Evolutionary conservation across 2,329 filamentous ascomycete species (phyloP), one percentile per base, ranked within the genome.

Genomic region (Aspergillus novofumigatus): DNA sequence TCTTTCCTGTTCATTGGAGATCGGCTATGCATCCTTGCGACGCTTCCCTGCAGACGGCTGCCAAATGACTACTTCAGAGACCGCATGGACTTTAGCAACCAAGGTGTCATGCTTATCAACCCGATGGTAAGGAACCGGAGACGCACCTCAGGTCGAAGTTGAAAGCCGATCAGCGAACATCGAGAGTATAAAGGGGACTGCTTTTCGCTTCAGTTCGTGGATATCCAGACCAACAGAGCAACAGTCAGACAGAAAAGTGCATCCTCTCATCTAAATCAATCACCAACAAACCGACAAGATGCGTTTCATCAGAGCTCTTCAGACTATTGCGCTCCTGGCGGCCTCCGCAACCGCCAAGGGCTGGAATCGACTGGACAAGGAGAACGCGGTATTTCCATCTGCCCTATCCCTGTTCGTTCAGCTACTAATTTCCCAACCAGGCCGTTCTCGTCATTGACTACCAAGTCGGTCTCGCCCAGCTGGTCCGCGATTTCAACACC

Each of bases 401-500:
- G 17, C 9, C 17, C 32, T 38, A 2, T 17, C 4, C 32, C 32
- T 3, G 32, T 14, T 38, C 14, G 14, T 17, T 3, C 6, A 17
- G 14, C 14, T 29, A 3, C 20, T 26, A n/a, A 49, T 17, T 8
- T 35, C 35, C 11, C 1, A 7, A 1, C 8, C 23, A 69, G 66
- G 61, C 65, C n/a, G 61, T 70, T 11, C 60, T 70, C n/a, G 48
- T 70, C 51, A 62, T 72, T 51, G 70, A 73, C 56, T 67, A 72
- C 58, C 70, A 75, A 54, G 68, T 72, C 38, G 72, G 73, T 35
- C 71, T 75, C 7, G 58, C 67, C 38, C 69, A 73, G 56, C 57
- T 75, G 5, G 86, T 86, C 41, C 82, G 86, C 42, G 89, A 92
- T 74, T 90, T 82, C 67, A 81, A 87, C 56, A 76, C 85, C 11